Conservation (phyloP, 441 rosid species). For the Kokia cookei region DNA sequence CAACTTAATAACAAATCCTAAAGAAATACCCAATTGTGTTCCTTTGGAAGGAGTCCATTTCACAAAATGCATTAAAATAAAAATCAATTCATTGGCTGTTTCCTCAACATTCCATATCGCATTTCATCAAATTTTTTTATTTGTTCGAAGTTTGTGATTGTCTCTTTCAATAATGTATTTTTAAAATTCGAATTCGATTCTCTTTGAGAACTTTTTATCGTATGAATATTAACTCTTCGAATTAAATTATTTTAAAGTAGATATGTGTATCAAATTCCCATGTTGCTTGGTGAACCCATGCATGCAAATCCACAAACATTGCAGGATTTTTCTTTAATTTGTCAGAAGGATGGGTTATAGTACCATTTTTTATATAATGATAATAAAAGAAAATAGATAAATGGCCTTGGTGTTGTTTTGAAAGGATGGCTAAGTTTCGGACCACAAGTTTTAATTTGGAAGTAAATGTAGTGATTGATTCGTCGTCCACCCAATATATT, state of each 20-base stretch:
- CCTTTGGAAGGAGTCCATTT: not conserved
- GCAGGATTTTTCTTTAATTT: not conserved
- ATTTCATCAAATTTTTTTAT: not conserved
- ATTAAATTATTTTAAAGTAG: not conserved
- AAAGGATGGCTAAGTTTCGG: not conserved
- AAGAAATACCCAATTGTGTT: not conserved
- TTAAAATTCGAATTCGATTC: fast-evolving
- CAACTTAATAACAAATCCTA: not conserved
- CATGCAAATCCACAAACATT: not conserved
- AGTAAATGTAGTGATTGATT: too few relatives aligned
- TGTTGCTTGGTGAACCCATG: not conserved
- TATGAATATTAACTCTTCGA: too few relatives aligned
- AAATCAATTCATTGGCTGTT: not conserved
- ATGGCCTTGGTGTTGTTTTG: not conserved
- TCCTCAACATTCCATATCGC: not conserved
- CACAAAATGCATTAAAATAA: not conserved
- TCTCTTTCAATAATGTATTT: too few relatives aligned
- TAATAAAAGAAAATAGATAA: not conserved
- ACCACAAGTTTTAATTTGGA: not conserved
- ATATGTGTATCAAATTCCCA: constrained; percentile 3
- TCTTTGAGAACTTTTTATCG: too few relatives aligned
- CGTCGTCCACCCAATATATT: too few relatives aligned
- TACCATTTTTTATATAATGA: not conserved
- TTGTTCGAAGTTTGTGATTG: too few relatives aligned
- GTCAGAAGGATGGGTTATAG: not conserved